phyloP scores from a whole-genome alignment of 2,329 filamentous ascomycete genomes.

The Beauveria bassiana region DNA sequence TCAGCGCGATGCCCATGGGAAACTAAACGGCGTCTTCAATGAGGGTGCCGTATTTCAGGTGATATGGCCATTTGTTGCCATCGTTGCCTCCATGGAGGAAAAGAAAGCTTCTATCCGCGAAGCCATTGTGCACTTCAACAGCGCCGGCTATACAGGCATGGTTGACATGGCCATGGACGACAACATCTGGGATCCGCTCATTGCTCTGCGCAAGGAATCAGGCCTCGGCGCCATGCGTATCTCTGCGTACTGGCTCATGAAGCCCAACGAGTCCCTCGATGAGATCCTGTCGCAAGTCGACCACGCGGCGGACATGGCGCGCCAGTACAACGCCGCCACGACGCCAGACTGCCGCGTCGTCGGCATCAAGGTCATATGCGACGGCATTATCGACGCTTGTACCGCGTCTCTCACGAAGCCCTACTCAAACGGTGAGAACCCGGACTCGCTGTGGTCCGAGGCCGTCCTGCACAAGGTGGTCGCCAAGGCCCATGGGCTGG shows the following conservation, averaged over 20 bases:
- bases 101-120: constrained; percentile 39
- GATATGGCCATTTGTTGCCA: constrained; percentile 47
- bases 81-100: constrained; percentile 38
- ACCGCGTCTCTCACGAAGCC: constrained; percentile 54
- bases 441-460: constrained; percentile 47
- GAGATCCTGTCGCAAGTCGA: constrained; percentile 39
- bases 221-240: constrained; percentile 33
- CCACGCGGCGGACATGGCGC: constrained; percentile 37
- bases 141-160: constrained; percentile 46
- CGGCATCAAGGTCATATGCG: constrained; percentile 58
- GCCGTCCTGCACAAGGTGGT: constrained; percentile 47
- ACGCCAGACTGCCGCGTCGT: constrained; percentile 40
- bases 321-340: constrained; percentile 24
- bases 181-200: constrained; percentile 42
- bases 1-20: constrained; percentile 39
- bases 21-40: constrained; percentile 40
- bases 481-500: constrained; percentile 41
- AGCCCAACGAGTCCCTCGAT: constrained; percentile 34
- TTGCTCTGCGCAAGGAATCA: constrained; percentile 33
- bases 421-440: constrained; percentile 41
- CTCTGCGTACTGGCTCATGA: constrained; percentile 50
- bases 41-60: constrained; percentile 45
- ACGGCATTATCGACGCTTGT: constrained; percentile 58
- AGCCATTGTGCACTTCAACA: constrained; percentile 42
- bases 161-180: constrained; percentile 58